These are phyloP conservation scores for Coemansia guatemalensis DNA, from an alignment of 192 early-diverging fungal species.

Conservation along the genomic window DNA sequence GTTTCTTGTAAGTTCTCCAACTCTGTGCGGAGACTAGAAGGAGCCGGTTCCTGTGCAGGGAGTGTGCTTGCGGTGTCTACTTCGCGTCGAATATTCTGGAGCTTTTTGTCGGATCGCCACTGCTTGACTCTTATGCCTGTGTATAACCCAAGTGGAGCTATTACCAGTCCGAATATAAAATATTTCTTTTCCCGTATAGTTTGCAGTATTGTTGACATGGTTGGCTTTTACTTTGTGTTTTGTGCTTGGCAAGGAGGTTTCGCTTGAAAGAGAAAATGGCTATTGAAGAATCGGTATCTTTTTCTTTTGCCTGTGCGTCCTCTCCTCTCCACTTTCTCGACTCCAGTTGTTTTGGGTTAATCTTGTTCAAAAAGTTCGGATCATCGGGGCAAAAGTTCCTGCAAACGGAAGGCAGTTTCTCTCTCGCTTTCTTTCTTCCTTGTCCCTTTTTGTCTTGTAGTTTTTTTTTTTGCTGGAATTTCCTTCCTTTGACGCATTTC, in stretches of 20 bases:
- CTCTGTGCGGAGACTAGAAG: slow-evolving; percentile 10
- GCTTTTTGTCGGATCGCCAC: slow-evolving; percentile 17
- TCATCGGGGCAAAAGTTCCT: not conserved
- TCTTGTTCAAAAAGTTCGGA: not conserved
- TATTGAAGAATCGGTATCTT: not conserved
- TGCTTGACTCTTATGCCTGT: slow-evolving; percentile 33
- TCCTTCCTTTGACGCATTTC: not conserved
- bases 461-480: not conserved
- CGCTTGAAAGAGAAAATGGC: not conserved
- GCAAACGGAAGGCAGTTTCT: not conserved
- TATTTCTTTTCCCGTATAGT: slow-evolving; percentile 22
- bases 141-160: slow-evolving; percentile 43
- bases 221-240: not conserved
- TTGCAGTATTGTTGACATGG: slow-evolving; percentile 8
- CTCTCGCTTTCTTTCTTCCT: not conserved
- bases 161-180: slow-evolving; percentile 36
- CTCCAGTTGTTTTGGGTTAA: not conserved
- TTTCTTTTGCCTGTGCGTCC: not conserved
- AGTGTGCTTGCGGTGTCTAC: slow-evolving; percentile 1
- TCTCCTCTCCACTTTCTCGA: not conserved
- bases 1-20: slow-evolving; percentile 24
- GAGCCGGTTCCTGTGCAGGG: not conserved
- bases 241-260: not conserved
- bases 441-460: not conserved
- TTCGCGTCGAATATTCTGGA: slow-evolving; percentile 13